These are phyloP conservation scores for Vanilla planifolia DNA, from an alignment of 106 monocot genomes.

Conservation along the genomic window DNA sequence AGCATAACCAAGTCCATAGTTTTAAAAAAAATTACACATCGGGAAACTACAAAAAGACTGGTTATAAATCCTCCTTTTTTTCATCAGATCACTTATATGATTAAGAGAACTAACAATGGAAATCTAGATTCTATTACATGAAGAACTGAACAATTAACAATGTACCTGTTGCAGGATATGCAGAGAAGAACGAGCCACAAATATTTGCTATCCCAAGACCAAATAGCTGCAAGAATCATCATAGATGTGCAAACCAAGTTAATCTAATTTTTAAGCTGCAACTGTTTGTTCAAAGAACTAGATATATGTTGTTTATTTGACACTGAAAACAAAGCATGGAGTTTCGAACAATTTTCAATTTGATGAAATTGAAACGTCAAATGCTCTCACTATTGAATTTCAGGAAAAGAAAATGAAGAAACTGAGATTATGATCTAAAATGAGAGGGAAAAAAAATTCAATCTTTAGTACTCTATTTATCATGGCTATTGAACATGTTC, in stretches of 20 bases:
- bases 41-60: too few relatives aligned
- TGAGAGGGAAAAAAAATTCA: too few relatives aligned
- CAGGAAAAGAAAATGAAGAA: too few relatives aligned
- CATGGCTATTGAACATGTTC: too few relatives aligned
- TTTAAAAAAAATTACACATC: too few relatives aligned
- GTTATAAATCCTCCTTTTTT: background rate
- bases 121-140: background rate
- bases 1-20: too few relatives aligned
- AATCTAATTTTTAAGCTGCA: background rate
- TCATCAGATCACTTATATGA: background rate
- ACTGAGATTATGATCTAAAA: too few relatives aligned
- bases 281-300: background rate
- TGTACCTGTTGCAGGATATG: conserved; percentile 87
- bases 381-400: too few relatives aligned
- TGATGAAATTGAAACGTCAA: too few relatives aligned
- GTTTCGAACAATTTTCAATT: background rate
- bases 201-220: conserved; percentile 96
- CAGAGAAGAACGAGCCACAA: conserved; percentile 89
- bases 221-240: conserved; percentile 57
- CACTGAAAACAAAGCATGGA: too few relatives aligned
- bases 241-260: background rate
- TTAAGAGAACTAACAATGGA: background rate
- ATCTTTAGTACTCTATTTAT: too few relatives aligned
- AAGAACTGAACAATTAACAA: background rate
- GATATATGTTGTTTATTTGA: too few relatives aligned